phyloP scores from a whole-genome alignment of 2,329 filamentous ascomycete species.

The Aspergillus sp. region DNA sequence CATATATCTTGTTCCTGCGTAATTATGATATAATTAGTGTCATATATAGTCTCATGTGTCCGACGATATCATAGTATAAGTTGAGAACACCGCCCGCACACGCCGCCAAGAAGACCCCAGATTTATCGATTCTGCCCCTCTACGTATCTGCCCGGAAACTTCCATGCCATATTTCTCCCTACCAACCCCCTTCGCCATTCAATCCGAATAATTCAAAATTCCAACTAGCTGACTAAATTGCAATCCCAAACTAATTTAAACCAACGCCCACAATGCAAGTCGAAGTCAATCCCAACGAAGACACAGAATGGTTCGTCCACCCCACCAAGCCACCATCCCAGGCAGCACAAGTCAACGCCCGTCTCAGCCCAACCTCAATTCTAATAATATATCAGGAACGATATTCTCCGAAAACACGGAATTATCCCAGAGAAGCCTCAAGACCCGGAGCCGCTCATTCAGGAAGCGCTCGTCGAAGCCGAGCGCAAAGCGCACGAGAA shows the following conservation, averaged over 20 bases:
- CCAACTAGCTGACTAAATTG: background rate
- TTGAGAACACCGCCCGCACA: background rate
- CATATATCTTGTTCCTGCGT: too few species aligned
- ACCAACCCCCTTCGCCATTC: background rate
- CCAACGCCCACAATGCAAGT: conserved; percentile 58
- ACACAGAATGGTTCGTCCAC: conserved; percentile 81
- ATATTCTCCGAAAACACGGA: conserved; percentile 94
- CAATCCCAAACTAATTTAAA: background rate
- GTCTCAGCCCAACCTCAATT: conserved; percentile 1
- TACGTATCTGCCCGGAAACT: background rate
- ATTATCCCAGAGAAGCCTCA: conserved; percentile 97
- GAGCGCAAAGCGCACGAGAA: conserved; percentile 85
- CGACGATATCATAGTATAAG: background rate
- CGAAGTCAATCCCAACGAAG: conserved; percentile 90
- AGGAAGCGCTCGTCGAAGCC: conserved; percentile 87
- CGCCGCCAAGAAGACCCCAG: background rate
- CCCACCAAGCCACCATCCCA: background rate
- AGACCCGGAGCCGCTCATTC: conserved; percentile 91
- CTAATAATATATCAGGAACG: conserved; percentile 68
- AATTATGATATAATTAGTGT: background rate
- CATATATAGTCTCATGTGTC: background rate
- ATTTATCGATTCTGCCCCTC: conserved; percentile 1
- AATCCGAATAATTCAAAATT: background rate
- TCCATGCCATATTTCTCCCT: background rate
- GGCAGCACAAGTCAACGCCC: background rate